These are phyloP conservation scores for Botryobasidium botryosum DNA, from an alignment of 768 basidiomycete species.

Conservation along the genomic window DNA sequence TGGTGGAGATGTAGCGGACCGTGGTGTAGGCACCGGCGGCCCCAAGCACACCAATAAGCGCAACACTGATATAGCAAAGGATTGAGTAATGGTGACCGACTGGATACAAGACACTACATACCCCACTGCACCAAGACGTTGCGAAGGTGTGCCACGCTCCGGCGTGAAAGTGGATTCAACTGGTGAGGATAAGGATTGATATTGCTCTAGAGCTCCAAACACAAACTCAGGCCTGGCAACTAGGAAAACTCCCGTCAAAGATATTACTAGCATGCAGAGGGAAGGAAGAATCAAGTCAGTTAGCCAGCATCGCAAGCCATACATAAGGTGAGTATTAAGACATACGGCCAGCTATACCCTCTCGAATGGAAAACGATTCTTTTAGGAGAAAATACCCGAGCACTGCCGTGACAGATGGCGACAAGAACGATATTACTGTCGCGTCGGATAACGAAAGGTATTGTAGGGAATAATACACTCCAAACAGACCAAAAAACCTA, in stretches of 20 bases:
- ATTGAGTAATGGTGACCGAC: neutral
- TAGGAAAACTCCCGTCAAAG: slow-evolving; percentile 59
- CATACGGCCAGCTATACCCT: slow-evolving; percentile 37
- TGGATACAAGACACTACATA: slow-evolving; percentile 16
- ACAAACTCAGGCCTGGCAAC: slow-evolving; percentile 65
- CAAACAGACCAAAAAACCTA: slow-evolving; percentile 58
- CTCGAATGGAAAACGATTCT: slow-evolving; percentile 37
- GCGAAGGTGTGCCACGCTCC: slow-evolving; percentile 15
- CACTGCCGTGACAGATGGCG: slow-evolving; percentile 46
- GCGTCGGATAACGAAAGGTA: slow-evolving; percentile 68
- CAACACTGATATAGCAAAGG: slow-evolving; percentile 26
- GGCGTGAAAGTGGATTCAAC: slow-evolving; percentile 3
- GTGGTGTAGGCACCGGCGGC: slow-evolving; percentile 47
- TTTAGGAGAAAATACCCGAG: slow-evolving; percentile 43
- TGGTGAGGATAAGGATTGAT: no score
- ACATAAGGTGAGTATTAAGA: neutral
- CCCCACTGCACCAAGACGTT: slow-evolving; percentile 45
- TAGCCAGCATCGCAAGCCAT: no score
- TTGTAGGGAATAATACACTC: slow-evolving; percentile 52
- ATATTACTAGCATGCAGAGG: slow-evolving; percentile 27
- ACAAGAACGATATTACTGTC: slow-evolving; percentile 57
- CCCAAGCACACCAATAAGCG: slow-evolving; percentile 48
- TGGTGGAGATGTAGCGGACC: slow-evolving; percentile 29
- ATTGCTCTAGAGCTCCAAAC: slow-evolving; percentile 45
- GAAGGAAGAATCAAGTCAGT: neutral